Percentiles rank a stretch among this genome's conserved stretches.
Evolutionary conservation across 225 moss, liverwort and hornwort genomes (phyloP).

Genomic region (Pseudoscleropodium purum): DNA sequence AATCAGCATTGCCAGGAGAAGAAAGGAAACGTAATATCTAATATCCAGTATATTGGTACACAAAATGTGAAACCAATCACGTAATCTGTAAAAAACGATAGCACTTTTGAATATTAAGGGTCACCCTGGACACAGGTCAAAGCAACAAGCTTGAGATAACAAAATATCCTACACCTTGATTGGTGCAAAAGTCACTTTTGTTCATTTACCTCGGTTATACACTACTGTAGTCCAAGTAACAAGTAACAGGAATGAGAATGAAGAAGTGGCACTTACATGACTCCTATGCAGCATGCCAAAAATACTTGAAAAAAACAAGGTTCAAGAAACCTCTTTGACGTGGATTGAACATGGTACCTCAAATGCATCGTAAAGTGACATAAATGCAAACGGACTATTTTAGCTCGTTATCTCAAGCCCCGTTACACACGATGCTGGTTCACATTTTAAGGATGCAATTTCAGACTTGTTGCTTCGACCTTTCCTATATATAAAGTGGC

Average conservation of each 20-base stretch:
- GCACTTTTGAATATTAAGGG: neutral
- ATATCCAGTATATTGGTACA: neutral
- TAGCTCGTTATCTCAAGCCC: neutral
- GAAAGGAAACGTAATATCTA: neutral
- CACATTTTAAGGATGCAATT: neutral
- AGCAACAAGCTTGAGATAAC: neutral
- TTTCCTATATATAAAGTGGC: neutral
- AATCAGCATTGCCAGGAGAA: neutral
- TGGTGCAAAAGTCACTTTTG: too few relatives aligned
- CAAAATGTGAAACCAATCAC: neutral
- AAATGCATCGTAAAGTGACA: neutral
- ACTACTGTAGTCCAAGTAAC: neutral
- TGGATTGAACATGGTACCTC: neutral
- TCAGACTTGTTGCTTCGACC: neutral
- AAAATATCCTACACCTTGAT: neutral
- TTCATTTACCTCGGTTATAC: neutral
- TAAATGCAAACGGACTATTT: neutral
- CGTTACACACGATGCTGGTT: neutral
- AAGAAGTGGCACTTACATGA: neutral
- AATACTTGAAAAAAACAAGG: neutral
- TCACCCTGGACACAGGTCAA: neutral
- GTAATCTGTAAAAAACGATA: neutral
- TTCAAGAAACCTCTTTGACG: neutral
- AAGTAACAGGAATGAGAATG: neutral
- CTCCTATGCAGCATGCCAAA: neutral